A percentile compares a stretch with the other conserved stretches of the same genome.
Evolutionary conservation across 2,329 filamentous ascomycete genomes (phyloP).

Genomic region (Fusarium abutilonis): DNA sequence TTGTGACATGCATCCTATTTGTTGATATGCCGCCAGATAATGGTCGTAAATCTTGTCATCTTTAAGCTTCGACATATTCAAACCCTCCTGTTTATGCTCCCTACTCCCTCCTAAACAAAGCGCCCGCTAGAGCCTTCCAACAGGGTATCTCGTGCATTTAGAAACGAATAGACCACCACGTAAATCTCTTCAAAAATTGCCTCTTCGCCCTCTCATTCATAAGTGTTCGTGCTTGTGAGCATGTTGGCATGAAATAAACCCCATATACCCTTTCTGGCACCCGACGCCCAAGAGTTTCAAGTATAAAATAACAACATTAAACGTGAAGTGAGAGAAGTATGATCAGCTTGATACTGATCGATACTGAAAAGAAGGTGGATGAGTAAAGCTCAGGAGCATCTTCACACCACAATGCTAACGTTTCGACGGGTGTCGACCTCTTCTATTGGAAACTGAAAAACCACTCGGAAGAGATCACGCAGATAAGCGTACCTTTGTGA

Average conservation of each 20-base stretch:
- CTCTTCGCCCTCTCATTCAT: conserved; percentile 19
- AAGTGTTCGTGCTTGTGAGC: conserved; percentile 21
- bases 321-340: conserved; percentile 24
- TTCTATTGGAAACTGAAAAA: conserved; percentile 85
- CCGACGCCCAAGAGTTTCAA: conserved; percentile 22
- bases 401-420: conserved; percentile 65
- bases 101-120: conserved; percentile 14
- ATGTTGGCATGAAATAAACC: conserved; percentile 14
- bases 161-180: conserved; percentile 45
- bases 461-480: conserved; percentile 81
- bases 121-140: conserved; percentile 37
- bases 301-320: conserved; percentile 33
- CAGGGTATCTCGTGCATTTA: conserved; percentile 46
- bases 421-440: conserved; percentile 76
- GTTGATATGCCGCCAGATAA: not conserved
- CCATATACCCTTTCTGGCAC: conserved; percentile 18
- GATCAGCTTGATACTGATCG: not conserved
- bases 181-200: conserved; percentile 31
- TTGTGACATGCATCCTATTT: not conserved
- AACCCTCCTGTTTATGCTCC: conserved; percentile 1
- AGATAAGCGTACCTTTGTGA: conserved; percentile 79
- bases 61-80: conserved; percentile 6
- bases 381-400: conserved; percentile 1
- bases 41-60: conserved; percentile 7
- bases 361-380: not conserved